Percentiles rank a stretch among this genome's conserved stretches.
Conservation (phyloP, 2,329 filamentous ascomycete species). For the Neodidymelliopsis sp. region DNA sequence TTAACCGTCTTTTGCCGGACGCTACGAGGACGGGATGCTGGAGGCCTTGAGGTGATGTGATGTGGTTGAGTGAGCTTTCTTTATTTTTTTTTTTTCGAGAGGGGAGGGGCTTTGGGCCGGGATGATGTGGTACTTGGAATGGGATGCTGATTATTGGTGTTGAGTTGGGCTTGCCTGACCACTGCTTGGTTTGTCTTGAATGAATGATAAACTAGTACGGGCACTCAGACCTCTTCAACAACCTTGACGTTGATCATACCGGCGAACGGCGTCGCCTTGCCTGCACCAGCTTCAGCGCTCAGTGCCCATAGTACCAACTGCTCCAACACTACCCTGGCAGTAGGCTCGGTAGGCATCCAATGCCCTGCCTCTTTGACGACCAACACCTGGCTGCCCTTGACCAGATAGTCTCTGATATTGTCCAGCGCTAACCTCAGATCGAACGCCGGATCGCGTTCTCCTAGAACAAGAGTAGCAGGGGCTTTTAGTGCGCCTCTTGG, state of each 20-base stretch:
- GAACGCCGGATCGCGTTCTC: slow-evolving; percentile 60
- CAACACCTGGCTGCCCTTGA: slow-evolving; percentile 58
- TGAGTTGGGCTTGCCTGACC: too few relatives aligned
- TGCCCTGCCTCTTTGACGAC: slow-evolving; percentile 60
- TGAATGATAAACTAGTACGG: too few relatives aligned
- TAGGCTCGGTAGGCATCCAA: slow-evolving; percentile 59
- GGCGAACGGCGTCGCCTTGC: slow-evolving; percentile 31
- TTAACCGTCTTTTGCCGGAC: slow-evolving; percentile 10
- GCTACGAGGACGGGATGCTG: too few relatives aligned
- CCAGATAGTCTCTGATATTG: slow-evolving; percentile 61
- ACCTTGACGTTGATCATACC: slow-evolving; percentile 30
- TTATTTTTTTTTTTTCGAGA: too few relatives aligned
- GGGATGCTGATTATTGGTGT: too few relatives aligned
- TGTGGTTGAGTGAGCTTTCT: too few relatives aligned
- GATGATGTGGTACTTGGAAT: too few relatives aligned
- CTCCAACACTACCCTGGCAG: slow-evolving; percentile 53
- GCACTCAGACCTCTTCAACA: slow-evolving; percentile 17
- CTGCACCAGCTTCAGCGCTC: slow-evolving; percentile 24
- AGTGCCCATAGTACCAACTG: slow-evolving; percentile 47
- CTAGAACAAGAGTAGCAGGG: slow-evolving; percentile 62
- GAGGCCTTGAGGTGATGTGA: too few relatives aligned
- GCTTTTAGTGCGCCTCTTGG: slow-evolving; percentile 59
- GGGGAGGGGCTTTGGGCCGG: too few relatives aligned
- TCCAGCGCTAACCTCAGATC: slow-evolving; percentile 59
- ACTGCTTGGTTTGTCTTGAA: too few relatives aligned